Evolutionary conservation across 345 rosid species (phyloP), one percentile per base, ranked within the genome.

Genomic region (Gossypium sturtianum): DNA sequence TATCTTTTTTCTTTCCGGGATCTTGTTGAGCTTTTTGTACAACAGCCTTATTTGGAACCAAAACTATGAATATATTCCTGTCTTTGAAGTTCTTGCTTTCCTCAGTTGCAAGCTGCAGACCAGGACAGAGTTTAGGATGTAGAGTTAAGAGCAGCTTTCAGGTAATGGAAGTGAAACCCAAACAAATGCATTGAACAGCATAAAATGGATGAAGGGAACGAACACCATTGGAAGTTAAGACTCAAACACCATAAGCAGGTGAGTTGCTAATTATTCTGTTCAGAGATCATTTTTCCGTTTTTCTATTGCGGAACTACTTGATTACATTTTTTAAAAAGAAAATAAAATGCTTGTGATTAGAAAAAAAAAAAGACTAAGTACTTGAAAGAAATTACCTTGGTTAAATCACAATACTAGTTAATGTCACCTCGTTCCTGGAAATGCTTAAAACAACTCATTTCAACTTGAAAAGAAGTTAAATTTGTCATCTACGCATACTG

Each of bases 1-100:
- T 86, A 34, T 89, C 89, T 56, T 81, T 90, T 80, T 87, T 88
- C 82, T 89, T 92, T 19, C 85, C 72, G n/a, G 86, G 90, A 75
- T 91, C 97, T 86, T 83, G 95, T 85, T 83, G 95, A 52, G 86
- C 78, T 89, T 87, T 91, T 80, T 83, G 87, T 68, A 82, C 69
- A 78, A 86, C 51, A 29, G 89, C 90, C 77, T 94, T 94, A 75
- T 91, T 92, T 34, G 98, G 97, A 13, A 89, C 93, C 89, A 92
- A 80, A 48, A 88, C 81, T 10, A 94, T 89, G 82, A 87, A 91
- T 66, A 92, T 78, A 80, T 86, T 90, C 75, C 93, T 85, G 63
- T 86, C 97, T 48, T 88, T 84, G 77, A 92, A 91, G 77, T 77
- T 94, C 82, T 91, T 91, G 86, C 86, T 85, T 86, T 91, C 98